A percentile compares a stretch with the other conserved stretches of the same genome.
Evolutionary conservation across 2,329 filamentous ascomycete species (phyloP).

Genomic region (Knoxdaviesia proteae): DNA sequence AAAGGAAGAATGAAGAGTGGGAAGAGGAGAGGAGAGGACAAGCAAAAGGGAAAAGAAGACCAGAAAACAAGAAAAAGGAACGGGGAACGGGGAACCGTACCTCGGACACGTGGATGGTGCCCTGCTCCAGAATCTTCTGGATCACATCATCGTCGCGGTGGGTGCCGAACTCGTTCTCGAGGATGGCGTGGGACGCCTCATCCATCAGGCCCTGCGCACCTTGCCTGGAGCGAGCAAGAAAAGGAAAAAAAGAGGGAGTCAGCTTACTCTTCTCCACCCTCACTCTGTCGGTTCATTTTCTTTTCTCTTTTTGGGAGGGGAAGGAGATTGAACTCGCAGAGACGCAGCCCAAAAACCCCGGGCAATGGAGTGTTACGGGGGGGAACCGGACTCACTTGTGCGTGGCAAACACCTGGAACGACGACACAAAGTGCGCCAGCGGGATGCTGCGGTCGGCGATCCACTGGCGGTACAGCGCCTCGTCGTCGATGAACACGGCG

Average conservation of each 20-base stretch:
- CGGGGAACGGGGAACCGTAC: slow-evolving; percentile 14
- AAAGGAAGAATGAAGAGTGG: too few relatives aligned
- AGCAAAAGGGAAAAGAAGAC: too few relatives aligned
- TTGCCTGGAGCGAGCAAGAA: slow-evolving; percentile 33
- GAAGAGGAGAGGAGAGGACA: too few relatives aligned
- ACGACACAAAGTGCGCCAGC: slow-evolving; percentile 64
- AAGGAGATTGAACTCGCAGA: not conserved
- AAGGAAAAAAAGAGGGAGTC: not conserved
- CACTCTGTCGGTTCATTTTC: slow-evolving; percentile 6
- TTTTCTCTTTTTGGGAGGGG: not conserved
- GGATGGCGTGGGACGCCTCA: slow-evolving; percentile 47
- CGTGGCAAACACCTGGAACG: slow-evolving; percentile 77
- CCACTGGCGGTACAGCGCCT: slow-evolving; percentile 58
- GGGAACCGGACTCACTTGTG: slow-evolving; percentile 68
- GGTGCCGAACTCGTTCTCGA: slow-evolving; percentile 80
- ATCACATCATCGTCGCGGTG: slow-evolving; percentile 61
- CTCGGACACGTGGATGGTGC: slow-evolving; percentile 41
- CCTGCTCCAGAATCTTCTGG: slow-evolving; percentile 59
- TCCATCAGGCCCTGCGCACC: slow-evolving; percentile 67
- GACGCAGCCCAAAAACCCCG: too few relatives aligned
- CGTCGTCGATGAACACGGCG: slow-evolving; percentile 36
- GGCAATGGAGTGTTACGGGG: not conserved
- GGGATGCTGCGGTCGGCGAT: slow-evolving; percentile 58
- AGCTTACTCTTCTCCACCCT: not conserved
- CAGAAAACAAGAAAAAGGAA: not conserved